Evolutionary conservation across 768 basidiomycete genomes (phyloP).

Genomic region (Sistotremastrum suecicum): DNA sequence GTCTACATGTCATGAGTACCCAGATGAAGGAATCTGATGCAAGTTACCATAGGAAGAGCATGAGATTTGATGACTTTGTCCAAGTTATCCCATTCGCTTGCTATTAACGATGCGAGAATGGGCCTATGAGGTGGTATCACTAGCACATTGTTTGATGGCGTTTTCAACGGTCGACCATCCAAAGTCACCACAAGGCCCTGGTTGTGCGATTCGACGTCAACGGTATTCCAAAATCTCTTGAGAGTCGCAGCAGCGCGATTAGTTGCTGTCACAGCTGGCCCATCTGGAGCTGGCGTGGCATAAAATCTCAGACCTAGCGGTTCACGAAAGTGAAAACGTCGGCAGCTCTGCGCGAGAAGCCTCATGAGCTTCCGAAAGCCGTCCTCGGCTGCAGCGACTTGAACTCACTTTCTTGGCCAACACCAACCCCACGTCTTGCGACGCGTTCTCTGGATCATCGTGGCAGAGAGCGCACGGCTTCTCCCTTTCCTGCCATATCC

Average conservation of each 20-base stretch:
- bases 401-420: no score
- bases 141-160: slow-evolving; percentile 69
- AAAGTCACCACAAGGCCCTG: slow-evolving; percentile 47
- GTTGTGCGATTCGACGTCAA: slow-evolving; percentile 48
- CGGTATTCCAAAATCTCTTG: slow-evolving; percentile 90
- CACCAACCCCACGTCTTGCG: no score
- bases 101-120: slow-evolving; percentile 72
- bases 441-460: no score
- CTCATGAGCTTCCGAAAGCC: no score
- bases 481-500: no score
- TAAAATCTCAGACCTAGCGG: background rate
- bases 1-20: slow-evolving; percentile 38
- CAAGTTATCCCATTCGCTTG: slow-evolving; percentile 95
- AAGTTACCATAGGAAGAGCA: slow-evolving; percentile 71
- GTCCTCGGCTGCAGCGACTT: no score
- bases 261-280: slow-evolving; percentile 40
- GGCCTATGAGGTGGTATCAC: slow-evolving; percentile 55
- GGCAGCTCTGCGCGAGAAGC: no score
- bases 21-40: slow-evolving; percentile 2
- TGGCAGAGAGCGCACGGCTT: no score
- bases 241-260: slow-evolving; percentile 75
- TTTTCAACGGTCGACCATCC: slow-evolving; percentile 77
- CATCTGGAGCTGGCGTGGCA: slow-evolving; percentile 16
- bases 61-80: slow-evolving; percentile 74
- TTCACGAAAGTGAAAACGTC: no score